phyloP scores from a whole-genome alignment of 2,329 filamentous ascomycete species.

The Fusarium devonianum region DNA sequence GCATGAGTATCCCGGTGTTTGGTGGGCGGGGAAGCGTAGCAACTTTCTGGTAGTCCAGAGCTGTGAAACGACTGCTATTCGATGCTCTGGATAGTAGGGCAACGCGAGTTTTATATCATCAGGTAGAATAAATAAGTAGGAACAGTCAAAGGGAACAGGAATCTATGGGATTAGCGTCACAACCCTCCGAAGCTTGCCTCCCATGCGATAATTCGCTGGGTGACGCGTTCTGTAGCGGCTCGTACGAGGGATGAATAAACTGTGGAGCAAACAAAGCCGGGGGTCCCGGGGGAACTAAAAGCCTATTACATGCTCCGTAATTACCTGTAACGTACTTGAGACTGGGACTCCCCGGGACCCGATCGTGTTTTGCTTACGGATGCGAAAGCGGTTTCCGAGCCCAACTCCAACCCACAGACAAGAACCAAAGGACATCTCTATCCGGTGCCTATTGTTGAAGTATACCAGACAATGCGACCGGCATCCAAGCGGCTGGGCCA shows the following conservation, averaged over 20 bases:
- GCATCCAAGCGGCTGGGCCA: slow-evolving; percentile 18
- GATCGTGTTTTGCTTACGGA: slow-evolving; percentile 4
- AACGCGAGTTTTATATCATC: too few species aligned
- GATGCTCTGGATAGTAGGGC: too few species aligned
- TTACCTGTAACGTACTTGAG: neutral
- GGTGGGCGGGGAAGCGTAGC: neutral
- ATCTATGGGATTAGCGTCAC: too few species aligned
- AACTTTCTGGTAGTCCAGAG: too few species aligned
- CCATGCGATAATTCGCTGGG: too few species aligned
- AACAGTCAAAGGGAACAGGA: too few species aligned
- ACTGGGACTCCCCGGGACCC: slow-evolving; percentile 2
- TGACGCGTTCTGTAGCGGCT: neutral
- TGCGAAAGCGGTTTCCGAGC: slow-evolving; percentile 14
- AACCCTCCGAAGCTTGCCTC: too few species aligned
- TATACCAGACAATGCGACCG: neutral
- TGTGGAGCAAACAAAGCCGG: neutral
- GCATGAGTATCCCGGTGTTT: neutral
- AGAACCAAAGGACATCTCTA: neutral
- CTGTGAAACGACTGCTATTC: neutral
- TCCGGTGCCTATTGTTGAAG: neutral
- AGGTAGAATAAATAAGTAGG: too few species aligned
- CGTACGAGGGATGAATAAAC: neutral
- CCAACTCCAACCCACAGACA: neutral
- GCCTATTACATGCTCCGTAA: neutral
- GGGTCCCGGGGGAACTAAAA: neutral